Base-by-base conservation (phyloP, 345 rosid species). In the Sonneratia alba region DNA sequence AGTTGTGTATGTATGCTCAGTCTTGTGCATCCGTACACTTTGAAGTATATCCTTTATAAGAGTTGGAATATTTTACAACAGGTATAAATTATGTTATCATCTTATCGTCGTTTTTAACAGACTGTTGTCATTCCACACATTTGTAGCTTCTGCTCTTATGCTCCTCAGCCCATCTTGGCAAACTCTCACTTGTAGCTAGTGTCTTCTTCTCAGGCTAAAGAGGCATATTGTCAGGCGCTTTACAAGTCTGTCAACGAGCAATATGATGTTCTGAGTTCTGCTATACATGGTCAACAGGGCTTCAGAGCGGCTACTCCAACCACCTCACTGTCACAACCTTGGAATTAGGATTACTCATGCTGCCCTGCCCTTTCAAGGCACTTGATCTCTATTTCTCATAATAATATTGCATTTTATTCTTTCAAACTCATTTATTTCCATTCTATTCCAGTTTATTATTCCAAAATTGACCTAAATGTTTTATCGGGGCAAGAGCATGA, bases 261-360 rank as follows among this genome's bases (percentile, higher is more conserved):
- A 69, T 90, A 95, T 85, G 76, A 81, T 67, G 83, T 83, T 65
- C 85, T 95, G 61, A 80, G 84, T 77, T 81, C 88, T 45, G 97
- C 97, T n/a, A 72, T 91, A 69, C 81, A 81, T 70, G 85, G 87
- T 27, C 81, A 84, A 75, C 81, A 40, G 80, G 92, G 96, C 71
- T 68, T 83, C n/a, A 81, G 83, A 71, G 93, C 92, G 73, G 90
- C 97, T 74, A 86, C 75, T 71, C 80, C 88, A 45, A 72, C 71
- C 18, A 85, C 91, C 80, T 81, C 90, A 63, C 79, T 95, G 78
- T 90, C 97, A 61, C 99, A 90, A 76, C 91, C 99, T 43, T 91
- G 97, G 97, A 81, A 80, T 70, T 84, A 86, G 76, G 79, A 77
- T 78, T 64, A 70, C 68, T 78, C 74, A 37, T 68, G 64, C 45